phyloP scores from a whole-genome alignment of 2,329 filamentous ascomycete genomes.

The Phialophora macrospora region DNA sequence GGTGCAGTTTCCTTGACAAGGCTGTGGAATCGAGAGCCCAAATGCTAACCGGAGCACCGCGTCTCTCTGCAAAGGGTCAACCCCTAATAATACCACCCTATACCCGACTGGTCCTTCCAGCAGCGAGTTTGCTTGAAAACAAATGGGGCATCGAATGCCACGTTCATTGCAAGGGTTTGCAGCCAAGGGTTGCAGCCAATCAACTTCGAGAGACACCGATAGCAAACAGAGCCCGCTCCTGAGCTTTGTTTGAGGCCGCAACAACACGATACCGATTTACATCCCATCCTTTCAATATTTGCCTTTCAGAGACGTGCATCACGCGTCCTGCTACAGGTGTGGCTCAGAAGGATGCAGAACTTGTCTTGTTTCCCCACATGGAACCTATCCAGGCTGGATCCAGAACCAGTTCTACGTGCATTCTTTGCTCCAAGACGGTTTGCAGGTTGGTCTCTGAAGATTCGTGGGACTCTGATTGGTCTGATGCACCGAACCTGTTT shows the following conservation, averaged over 20 bases:
- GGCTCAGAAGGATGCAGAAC: slow-evolving; percentile 19
- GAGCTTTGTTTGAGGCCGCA: slow-evolving; percentile 19
- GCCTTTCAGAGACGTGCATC: slow-evolving; percentile 23
- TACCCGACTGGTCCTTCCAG: slow-evolving; percentile 2
- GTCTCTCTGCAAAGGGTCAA: neutral
- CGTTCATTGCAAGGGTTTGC: slow-evolving; percentile 23
- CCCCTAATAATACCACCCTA: neutral
- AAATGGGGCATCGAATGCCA: slow-evolving; percentile 22
- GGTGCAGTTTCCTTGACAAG: neutral
- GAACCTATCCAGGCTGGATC: slow-evolving; percentile 33
- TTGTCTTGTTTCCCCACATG: slow-evolving; percentile 34
- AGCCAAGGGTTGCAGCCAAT: slow-evolving; percentile 29
- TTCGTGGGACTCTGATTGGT: slow-evolving; percentile 23
- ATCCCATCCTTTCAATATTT: slow-evolving; percentile 21
- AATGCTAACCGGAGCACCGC: neutral
- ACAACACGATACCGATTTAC: slow-evolving; percentile 6
- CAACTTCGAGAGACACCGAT: slow-evolving; percentile 12
- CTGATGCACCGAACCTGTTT: slow-evolving; percentile 26
- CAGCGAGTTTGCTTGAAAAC: slow-evolving; percentile 27
- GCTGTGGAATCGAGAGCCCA: slow-evolving; percentile 6
- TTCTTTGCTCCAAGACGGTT: slow-evolving; percentile 19
- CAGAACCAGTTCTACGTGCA: slow-evolving; percentile 29
- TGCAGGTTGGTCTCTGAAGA: slow-evolving; percentile 23
- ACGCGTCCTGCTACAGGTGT: slow-evolving; percentile 20
- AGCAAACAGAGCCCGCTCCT: slow-evolving; percentile 30